Conservation (phyloP, 176 grass and related monocot species). For the Carex pumila region DNA sequence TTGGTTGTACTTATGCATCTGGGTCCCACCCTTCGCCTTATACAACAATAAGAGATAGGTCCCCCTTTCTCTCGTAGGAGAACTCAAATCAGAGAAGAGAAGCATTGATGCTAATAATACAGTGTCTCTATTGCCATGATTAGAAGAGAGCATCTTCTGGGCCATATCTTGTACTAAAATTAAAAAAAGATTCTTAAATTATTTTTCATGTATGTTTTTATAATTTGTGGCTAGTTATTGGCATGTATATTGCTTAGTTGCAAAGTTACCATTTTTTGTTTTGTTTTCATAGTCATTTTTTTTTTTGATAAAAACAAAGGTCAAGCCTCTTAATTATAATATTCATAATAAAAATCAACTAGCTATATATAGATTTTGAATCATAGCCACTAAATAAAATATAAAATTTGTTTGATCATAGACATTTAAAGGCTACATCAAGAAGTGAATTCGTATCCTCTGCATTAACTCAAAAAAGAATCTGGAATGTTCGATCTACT, state of each 20-base stretch:
- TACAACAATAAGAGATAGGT: background rate
- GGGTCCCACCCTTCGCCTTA: background rate
- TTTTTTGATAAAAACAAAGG: too few relatives aligned
- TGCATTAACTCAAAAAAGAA: too few relatives aligned
- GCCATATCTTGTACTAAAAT: background rate
- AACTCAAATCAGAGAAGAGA: background rate
- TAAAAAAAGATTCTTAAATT: background rate
- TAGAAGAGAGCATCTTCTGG: background rate
- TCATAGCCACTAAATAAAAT: too few relatives aligned
- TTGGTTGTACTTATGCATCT: background rate
- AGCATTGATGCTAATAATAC: background rate
- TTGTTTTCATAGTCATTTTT: background rate
- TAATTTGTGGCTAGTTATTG: background rate
- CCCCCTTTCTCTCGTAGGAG: background rate
- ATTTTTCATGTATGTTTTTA: background rate
- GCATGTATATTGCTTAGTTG: background rate
- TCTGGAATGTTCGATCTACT: too few relatives aligned
- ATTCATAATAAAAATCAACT: too few relatives aligned
- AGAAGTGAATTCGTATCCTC: too few relatives aligned
- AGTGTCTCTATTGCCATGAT: background rate
- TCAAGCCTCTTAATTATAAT: too few relatives aligned
- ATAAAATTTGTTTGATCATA: too few relatives aligned
- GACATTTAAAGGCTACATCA: background rate
- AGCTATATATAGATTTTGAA: too few relatives aligned
- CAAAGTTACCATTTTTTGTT: background rate